Base-by-base conservation (phyloP, 371 early-diverging fungal genomes). In the Mucor mucedo region DNA sequence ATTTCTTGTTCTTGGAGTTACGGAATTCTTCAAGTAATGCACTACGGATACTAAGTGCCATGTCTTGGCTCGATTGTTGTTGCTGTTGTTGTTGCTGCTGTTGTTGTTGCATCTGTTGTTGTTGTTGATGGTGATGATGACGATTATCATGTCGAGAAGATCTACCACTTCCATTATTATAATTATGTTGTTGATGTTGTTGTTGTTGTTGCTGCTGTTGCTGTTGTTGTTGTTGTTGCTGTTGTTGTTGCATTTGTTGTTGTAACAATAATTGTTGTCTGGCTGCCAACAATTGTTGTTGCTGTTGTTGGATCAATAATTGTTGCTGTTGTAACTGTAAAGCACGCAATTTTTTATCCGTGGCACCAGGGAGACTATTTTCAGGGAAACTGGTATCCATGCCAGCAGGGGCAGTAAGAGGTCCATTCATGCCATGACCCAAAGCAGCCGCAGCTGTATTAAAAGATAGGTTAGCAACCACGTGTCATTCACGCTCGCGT, bases 21-120 rank as follows among this genome's bases (percentile, higher is more conserved):
- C 96, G 84, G 75, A 98, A 98, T 66, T 97, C 98, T 59, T 97
- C 97, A 53, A 98, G 80, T 35, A 95, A 69, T 4, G 87, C 83
- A 70, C 94, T 93, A 54, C 96, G 91, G 50, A 88, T 84, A 11
- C 82, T 85, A 27, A 80, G 39, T 11, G 80, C 60, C 42, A 78
- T 67, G 38, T 76, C 83, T 35, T 80, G 78, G 5, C 30, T 45
- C 30, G 62, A 45, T 33, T 32, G 41, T 10, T 39, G 44, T 10
- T 39, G 38, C 9, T 57, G 64, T 58, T 45, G 53, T 1, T 52
- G 58, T 11, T 56, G 62, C 0, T 60, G 66, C 27, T 58, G 70
- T 14, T 44, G 21, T 21, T 21, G 21, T 21, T 21, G 21, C 21
- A 21, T 21, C 21, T 21, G 21, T 21, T 21, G 21, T 29, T 56